These are phyloP conservation scores for Zygosaccharomyces pseudorouxii DNA, from an alignment of 805 yeast genomes.

Conservation along the genomic window DNA sequence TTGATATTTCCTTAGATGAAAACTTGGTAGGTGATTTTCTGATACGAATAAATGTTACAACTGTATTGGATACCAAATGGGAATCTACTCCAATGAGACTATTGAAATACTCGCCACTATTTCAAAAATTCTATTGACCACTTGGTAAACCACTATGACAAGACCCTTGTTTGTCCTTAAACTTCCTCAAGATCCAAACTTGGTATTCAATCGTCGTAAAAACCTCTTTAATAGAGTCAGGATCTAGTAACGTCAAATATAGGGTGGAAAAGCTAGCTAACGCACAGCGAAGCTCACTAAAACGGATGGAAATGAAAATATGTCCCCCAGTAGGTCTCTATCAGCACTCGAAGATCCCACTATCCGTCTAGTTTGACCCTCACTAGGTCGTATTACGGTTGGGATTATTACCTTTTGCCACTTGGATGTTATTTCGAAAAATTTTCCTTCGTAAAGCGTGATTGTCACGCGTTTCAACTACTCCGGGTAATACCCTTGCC, in stretches of 20 bases:
- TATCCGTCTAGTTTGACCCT: constrained; percentile 1
- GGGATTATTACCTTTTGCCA: constrained; percentile 12
- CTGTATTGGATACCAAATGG: constrained; percentile 3
- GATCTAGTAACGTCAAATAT: constrained; percentile 3
- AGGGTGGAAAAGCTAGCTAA: neutral
- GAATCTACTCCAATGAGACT: neutral
- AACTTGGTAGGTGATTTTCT: neutral
- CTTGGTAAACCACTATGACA: constrained; percentile 1
- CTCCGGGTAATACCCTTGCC: constrained; percentile 1
- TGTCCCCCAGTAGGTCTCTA: constrained; percentile 16
- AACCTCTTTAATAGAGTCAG: constrained; percentile 3
- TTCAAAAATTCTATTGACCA: neutral
- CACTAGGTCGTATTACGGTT: neutral
- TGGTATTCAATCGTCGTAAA: neutral
- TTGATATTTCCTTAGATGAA: neutral
- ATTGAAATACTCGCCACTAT: constrained; percentile 3
- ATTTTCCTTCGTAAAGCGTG: constrained; percentile 8
- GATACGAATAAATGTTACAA: constrained; percentile 3
- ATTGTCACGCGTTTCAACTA: neutral
- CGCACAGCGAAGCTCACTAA: constrained; percentile 9
- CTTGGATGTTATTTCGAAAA: constrained; percentile 8
- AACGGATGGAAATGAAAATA: constrained; percentile 11
- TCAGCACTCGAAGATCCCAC: constrained; percentile 9
- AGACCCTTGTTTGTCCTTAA: neutral
- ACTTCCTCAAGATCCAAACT: neutral